These are phyloP conservation scores for Fusarium gaditjirri DNA, from an alignment of 2,329 filamentous ascomycete genomes.

Conservation along the genomic window DNA sequence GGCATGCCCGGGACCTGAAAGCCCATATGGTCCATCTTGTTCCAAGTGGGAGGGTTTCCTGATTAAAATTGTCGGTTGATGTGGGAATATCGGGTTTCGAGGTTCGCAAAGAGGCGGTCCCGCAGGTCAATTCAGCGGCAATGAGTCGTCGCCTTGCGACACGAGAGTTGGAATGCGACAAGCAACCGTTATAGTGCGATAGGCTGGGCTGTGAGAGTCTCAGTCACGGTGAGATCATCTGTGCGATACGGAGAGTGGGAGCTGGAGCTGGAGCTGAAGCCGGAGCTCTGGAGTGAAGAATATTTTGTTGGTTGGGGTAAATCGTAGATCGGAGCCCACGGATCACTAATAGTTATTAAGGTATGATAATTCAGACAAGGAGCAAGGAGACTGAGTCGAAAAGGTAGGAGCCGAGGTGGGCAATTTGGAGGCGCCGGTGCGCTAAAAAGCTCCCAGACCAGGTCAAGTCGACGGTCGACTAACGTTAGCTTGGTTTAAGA, in stretches of 20 bases:
- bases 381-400: slow-evolving; percentile 28
- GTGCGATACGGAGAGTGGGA: not conserved
- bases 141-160: slow-evolving; percentile 11
- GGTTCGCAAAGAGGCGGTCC: slow-evolving; percentile 14
- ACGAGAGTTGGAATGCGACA: not conserved
- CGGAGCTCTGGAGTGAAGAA: slow-evolving; percentile 26
- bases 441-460: slow-evolving; percentile 26
- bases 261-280: not conserved
- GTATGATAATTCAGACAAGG: slow-evolving; percentile 22
- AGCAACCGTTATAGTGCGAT: not conserved
- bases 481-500: slow-evolving; percentile 9
- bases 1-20: slow-evolving; percentile 69
- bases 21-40: slow-evolving; percentile 59
- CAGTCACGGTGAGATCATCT: slow-evolving; percentile 8
- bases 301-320: slow-evolving; percentile 26
- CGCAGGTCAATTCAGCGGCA: slow-evolving; percentile 21
- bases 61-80: not conserved
- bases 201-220: slow-evolving; percentile 6
- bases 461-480: slow-evolving; percentile 16
- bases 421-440: slow-evolving; percentile 13
- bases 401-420: slow-evolving; percentile 1
- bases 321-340: slow-evolving; percentile 36
- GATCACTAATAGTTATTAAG: slow-evolving; percentile 31
- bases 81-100: slow-evolving; percentile 1
- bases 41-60: not conserved